Percentiles rank a stretch among this genome's conserved stretches.
phyloP scores from a whole-genome alignment of 164 flowering plant species.

The Kingdonia uniflora region DNA sequence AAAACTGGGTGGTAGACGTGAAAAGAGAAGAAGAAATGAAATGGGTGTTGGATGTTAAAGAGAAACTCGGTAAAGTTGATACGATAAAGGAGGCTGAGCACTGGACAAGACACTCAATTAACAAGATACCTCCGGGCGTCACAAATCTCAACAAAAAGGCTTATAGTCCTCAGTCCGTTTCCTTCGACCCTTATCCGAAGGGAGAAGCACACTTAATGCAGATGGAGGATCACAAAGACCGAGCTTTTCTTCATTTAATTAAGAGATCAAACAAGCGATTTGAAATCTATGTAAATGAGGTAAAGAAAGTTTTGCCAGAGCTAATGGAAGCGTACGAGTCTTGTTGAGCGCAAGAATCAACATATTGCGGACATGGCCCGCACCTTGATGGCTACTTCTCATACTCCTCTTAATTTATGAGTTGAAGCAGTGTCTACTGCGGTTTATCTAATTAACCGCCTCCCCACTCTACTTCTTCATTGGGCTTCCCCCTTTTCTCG shows the following conservation, averaged over 20 bases:
- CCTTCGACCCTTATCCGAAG: background rate
- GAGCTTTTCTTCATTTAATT: slow-evolving; percentile 9
- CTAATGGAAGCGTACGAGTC: background rate
- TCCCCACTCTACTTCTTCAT: too few species aligned
- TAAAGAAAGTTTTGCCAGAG: background rate
- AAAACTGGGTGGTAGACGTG: slow-evolving; percentile 13
- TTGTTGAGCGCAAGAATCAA: background rate
- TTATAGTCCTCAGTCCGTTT: slow-evolving; percentile 25
- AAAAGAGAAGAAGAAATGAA: background rate
- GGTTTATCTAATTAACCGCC: too few species aligned
- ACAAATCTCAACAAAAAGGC: slow-evolving; percentile 14
- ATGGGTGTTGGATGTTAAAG: slow-evolving; percentile 16
- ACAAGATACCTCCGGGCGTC: slow-evolving; percentile 13
- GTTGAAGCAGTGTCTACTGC: too few species aligned
- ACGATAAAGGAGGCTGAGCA: slow-evolving; percentile 9
- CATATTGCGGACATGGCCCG: too few species aligned
- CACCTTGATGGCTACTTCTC: too few species aligned
- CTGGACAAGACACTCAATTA: slow-evolving; percentile 25
- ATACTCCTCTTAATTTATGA: too few species aligned
- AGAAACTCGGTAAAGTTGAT: slow-evolving; percentile 8
- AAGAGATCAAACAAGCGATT: background rate
- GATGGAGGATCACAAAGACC: background rate
- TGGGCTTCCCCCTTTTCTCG: too few species aligned
- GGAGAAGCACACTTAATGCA: background rate
- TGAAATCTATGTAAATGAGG: background rate